A percentile compares a stretch with the other conserved stretches of the same genome.
Conservation (phyloP, 2,329 filamentous ascomycete genomes). For the Aspergillus spinulosporus region DNA sequence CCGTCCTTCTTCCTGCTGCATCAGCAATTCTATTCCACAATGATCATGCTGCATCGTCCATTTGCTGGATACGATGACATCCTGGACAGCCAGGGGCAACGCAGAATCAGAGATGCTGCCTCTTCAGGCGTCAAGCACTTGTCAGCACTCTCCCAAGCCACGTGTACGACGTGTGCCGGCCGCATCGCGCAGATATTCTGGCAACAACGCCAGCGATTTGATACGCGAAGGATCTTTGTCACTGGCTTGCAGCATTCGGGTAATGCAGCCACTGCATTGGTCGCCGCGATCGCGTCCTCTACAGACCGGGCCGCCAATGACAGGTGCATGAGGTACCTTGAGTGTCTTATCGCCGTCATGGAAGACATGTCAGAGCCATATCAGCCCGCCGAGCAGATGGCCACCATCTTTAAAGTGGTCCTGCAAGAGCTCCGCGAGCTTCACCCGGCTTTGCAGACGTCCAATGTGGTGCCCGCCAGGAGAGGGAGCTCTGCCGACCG, state of each 20-base stretch:
- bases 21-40: slow-evolving; percentile 1
- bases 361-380: slow-evolving; percentile 1
- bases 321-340: neutral
- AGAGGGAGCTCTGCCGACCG: neutral
- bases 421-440: slow-evolving; percentile 1
- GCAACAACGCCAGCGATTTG: neutral
- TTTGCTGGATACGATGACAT: neutral
- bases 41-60: slow-evolving; percentile 3
- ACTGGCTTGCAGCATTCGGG: slow-evolving; percentile 1
- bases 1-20: neutral
- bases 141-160: neutral
- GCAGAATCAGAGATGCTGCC: neutral
- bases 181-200: slow-evolving; percentile 8
- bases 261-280: neutral
- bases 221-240: neutral
- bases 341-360: slow-evolving; percentile 1
- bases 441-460: neutral
- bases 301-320: neutral
- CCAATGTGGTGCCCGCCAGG: neutral
- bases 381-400: slow-evolving; percentile 3
- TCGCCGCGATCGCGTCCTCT: neutral
- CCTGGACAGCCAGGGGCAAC: neutral
- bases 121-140: neutral
- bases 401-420: neutral
- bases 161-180: slow-evolving; percentile 3